Percentiles rank a stretch among this genome's conserved stretches.
phyloP scores from a whole-genome alignment of 495 filamentous ascomycete genomes.

The Staphylotrichum tortipilum region DNA sequence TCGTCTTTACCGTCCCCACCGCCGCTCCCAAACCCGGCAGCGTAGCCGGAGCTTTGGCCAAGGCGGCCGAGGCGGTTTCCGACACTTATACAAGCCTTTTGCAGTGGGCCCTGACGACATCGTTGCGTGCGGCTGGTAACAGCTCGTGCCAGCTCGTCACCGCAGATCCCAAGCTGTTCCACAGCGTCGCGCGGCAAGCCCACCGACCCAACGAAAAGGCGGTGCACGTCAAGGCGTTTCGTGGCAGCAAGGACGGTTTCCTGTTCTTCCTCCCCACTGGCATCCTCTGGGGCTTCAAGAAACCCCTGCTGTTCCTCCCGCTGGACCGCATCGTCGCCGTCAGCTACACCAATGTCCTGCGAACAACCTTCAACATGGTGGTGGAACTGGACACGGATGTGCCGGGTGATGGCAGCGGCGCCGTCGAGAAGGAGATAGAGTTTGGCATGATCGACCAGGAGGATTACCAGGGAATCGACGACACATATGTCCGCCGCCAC shows the following conservation, averaged over 20 bases:
- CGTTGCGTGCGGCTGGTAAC: conserved; percentile 45
- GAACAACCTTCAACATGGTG: conserved; percentile 88
- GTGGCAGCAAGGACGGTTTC: conserved; percentile 91
- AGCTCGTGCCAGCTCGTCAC: conserved; percentile 52
- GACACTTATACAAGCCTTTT: conserved; percentile 53
- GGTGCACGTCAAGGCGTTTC: conserved; percentile 84
- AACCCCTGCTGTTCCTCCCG: conserved; percentile 79
- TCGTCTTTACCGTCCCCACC: conserved; percentile 76
- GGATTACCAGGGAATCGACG: conserved; percentile 74
- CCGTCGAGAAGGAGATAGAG: conserved; percentile 57
- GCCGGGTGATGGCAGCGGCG: conserved; percentile 23
- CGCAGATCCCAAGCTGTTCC: conserved; percentile 67
- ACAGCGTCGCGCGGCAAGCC: conserved; percentile 65
- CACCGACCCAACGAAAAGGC: conserved; percentile 84
- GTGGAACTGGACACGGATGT: conserved; percentile 45
- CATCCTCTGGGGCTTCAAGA: conserved; percentile 92
- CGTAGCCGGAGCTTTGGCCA: conserved; percentile 36
- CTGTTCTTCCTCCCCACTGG: conserved; percentile 82
- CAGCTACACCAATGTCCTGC: conserved; percentile 82
- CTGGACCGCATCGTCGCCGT: conserved; percentile 70
- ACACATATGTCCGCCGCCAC: conserved; percentile 65
- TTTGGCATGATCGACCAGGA: conserved; percentile 84
- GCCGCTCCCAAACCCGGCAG: conserved; percentile 58
- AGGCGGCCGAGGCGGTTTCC: conserved; percentile 45
- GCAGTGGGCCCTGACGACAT: conserved; percentile 54